A percentile compares a stretch with the other conserved stretches of the same genome.
Evolutionary conservation across 768 basidiomycete species (phyloP).

Genomic region (Crassisporium funariophilum): DNA sequence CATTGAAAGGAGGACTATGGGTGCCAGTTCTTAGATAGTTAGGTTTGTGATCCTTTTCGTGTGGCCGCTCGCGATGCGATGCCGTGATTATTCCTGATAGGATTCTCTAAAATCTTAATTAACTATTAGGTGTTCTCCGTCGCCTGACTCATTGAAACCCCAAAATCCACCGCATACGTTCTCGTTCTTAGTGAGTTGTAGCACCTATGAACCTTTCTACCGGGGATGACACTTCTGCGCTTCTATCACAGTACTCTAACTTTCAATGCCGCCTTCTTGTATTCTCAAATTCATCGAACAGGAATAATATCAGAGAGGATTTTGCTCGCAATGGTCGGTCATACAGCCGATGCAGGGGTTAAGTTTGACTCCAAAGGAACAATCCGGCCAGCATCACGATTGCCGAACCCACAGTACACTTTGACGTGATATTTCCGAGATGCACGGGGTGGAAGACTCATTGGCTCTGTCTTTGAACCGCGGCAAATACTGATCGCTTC

Average conservation of each 20-base stretch:
- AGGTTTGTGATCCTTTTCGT: constrained; percentile 21
- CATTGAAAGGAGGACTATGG: constrained; percentile 66
- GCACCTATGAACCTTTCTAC: constrained; percentile 1
- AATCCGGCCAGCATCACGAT: too few species aligned
- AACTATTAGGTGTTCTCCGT: constrained; percentile 25
- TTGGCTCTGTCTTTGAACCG: neutral
- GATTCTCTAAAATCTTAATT: constrained; percentile 25
- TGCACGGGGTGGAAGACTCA: constrained; percentile 16
- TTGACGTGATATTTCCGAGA: constrained; percentile 27
- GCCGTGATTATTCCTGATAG: constrained; percentile 17
- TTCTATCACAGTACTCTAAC: constrained; percentile 7
- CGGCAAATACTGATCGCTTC: constrained; percentile 11
- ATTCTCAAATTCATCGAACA: constrained; percentile 6
- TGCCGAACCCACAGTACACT: constrained; percentile 4
- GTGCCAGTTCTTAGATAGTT: constrained; percentile 19
- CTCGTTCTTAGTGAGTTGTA: constrained; percentile 12
- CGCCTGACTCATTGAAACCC: constrained; percentile 14
- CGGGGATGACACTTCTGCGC: constrained; percentile 5
- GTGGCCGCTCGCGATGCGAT: constrained; percentile 21
- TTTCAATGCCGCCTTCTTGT: constrained; percentile 8
- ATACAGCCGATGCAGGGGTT: too few species aligned
- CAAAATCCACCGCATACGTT: constrained; percentile 8
- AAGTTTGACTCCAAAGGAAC: too few species aligned
- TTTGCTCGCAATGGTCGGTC: too few species aligned
- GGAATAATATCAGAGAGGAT: too few species aligned